Percentiles rank a stretch among this genome's conserved stretches.
These are phyloP conservation scores for Monascus purpureus DNA, from an alignment of 495 filamentous ascomycete species.

Conservation along the genomic window DNA sequence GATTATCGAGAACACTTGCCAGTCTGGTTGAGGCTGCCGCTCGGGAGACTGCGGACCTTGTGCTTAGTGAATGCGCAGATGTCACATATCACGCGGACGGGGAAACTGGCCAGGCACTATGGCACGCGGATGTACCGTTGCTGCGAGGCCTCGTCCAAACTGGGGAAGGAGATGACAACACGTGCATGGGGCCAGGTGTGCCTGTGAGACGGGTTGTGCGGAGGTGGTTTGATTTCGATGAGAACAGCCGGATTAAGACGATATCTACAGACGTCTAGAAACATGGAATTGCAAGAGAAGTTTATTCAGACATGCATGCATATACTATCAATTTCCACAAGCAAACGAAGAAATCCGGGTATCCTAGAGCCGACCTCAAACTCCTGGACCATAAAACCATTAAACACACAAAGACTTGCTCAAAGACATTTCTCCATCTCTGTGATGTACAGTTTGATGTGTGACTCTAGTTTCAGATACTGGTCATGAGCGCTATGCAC, in stretches of 20 bases:
- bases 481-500: slow-evolving; percentile 76
- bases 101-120: slow-evolving; percentile 24
- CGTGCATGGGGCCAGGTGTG: slow-evolving; percentile 55
- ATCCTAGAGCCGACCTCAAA: slow-evolving; percentile 29
- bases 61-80: slow-evolving; percentile 30
- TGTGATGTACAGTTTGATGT: slow-evolving; percentile 93
- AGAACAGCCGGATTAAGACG: neutral
- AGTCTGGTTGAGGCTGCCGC: slow-evolving; percentile 50
- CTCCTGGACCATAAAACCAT: slow-evolving; percentile 16
- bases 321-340: slow-evolving; percentile 9
- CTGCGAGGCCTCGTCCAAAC: slow-evolving; percentile 43
- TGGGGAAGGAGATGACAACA: slow-evolving; percentile 35
- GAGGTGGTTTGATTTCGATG: slow-evolving; percentile 59
- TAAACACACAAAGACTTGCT: slow-evolving; percentile 13
- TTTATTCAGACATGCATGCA: slow-evolving; percentile 1
- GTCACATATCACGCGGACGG: slow-evolving; percentile 11
- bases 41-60: slow-evolving; percentile 15
- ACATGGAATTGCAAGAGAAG: neutral
- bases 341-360: slow-evolving; percentile 17
- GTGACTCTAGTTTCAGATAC: slow-evolving; percentile 90
- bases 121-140: slow-evolving; percentile 46
- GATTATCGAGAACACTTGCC: slow-evolving; percentile 56
- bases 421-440: slow-evolving; percentile 92
- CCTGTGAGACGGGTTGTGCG: slow-evolving; percentile 46
- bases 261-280: neutral